Evolutionary conservation across 2,329 filamentous ascomycete species (phyloP), one percentile per base, ranked within the genome.

Genomic region (Colletotrichum tamarilloi): DNA sequence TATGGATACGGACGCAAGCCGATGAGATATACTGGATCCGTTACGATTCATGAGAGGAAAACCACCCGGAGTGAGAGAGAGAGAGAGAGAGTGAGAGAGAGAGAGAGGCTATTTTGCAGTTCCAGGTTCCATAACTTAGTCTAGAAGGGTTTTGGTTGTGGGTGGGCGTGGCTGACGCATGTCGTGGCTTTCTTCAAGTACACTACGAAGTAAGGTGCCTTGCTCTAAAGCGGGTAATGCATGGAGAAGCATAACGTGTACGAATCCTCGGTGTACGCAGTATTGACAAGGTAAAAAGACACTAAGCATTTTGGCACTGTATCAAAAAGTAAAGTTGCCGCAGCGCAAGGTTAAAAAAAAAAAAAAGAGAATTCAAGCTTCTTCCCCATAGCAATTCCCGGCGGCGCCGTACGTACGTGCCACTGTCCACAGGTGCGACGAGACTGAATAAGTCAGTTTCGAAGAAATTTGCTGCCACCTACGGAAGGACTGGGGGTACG

Each of bases 301-400:
- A 49, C 19, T 49, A 49, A 49, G 42, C 19, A 22, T 49, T 49
- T 22, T 49, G 42, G 19, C 19, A 49, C 42, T 49, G 42, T 49
- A 49, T 11, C 8, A 11, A 49, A 8, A 19, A 52, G 12, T 26
- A 46, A 12, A 14, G 58, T 24, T 19, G 3, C 46, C 28, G 28
- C 26, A 65, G n/a, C 16, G 62, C 46, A 64, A 30, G 49, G 32
- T 52, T n/a, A 28, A 28, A 38, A 9, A 64, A 9, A 64, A 24
- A 24, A 55, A 59, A 38, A 62, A 59, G 56, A 28, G 35, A 57
- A 49, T 59, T 62, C 35, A 57, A 62, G 49, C 63, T 62, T 57
- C 60, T 28, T 66, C 42, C 49, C 52, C 55, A 67, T 62, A 30
- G 5, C 22, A 38, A 62, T 38, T 46, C 38, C 62, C 32, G 52